Evolutionary conservation across 495 filamentous ascomycete genomes (phyloP), one percentile per base, ranked within the genome.

Genomic region (Aspergillus haitiensis): DNA sequence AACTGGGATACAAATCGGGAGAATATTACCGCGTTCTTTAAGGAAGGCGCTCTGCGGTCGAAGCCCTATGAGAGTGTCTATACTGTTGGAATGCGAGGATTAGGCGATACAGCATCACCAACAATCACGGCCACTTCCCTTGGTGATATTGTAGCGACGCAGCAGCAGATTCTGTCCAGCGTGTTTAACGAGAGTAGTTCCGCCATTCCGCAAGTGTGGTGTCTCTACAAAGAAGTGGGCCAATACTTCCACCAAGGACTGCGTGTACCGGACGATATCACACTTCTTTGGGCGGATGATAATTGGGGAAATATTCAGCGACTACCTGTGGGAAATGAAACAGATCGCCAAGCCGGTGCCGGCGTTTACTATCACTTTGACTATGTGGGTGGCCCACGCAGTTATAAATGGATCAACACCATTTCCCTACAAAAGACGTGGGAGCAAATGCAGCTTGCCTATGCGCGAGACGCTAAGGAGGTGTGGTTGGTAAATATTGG

Each of bases 341-440:
- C 78, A 0, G 63, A 67, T n/a, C 75, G 88, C 44, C 57, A 74
- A 10, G 87, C 84, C 27, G 86, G 88, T 10, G 86, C 88, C 16
- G 88, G 88, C n/a, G 82, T 90, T 9, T 91, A 91, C 66, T 91
- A 90, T 62, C 87, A 90, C 67, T 85, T 89, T 59, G 87, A 92
- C 65, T 91, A 73, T 36, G 71, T 73, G 2, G 69, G 71, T 7
- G 60, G 62, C 0, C 67, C 71, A 37, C 62, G 67, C 3, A 65
- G 62, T 51, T 73, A 68, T 44, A 70, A 71, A 32, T 73, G 69
- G 65, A 68, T 67, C 58, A 72, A 70, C 40, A 67, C 65, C 7
- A 70, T 69, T 35, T 66, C 66, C 1, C 39, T 71, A n/a, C 55
- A 62, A n/a, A 71, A 67, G 37, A 67, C 63, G 0, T 69, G 70